phyloP scores from a whole-genome alignment of 2,329 filamentous ascomycete genomes.

The Monosporascus sp. region DNA sequence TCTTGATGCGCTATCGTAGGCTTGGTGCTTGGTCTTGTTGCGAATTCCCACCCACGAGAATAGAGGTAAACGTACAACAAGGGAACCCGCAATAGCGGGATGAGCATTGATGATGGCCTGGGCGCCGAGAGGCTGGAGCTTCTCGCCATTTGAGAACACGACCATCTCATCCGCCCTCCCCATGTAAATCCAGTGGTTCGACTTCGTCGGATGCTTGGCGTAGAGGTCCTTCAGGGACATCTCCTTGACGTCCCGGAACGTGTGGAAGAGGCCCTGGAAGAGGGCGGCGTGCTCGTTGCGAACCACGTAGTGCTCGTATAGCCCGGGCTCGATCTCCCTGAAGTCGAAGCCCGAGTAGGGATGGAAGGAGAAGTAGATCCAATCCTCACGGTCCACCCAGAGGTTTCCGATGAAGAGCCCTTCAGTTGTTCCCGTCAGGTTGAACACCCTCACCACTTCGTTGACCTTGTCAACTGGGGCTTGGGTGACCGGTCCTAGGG shows the following conservation, averaged over 20 bases:
- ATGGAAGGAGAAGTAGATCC: conserved; percentile 29
- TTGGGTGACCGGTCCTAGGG: conserved; percentile 22
- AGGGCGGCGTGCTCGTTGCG: conserved; percentile 23
- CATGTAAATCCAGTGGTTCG: conserved; percentile 23
- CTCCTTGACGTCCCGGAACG: conserved; percentile 17
- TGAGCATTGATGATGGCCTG: conserved; percentile 22
- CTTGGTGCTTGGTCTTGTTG: neutral
- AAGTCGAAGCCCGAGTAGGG: conserved; percentile 30
- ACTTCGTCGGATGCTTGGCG: conserved; percentile 19
- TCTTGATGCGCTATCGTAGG: too few species aligned
- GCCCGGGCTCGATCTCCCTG: conserved; percentile 22
- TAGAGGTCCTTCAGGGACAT: conserved; percentile 28
- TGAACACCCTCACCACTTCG: conserved; percentile 26
- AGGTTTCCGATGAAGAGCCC: conserved; percentile 30
- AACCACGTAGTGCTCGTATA: conserved; percentile 28
- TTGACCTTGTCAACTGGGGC: conserved; percentile 23
- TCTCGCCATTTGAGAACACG: conserved; percentile 26
- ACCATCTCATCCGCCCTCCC: conserved; percentile 26
- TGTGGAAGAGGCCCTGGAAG: conserved; percentile 29
- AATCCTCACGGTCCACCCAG: conserved; percentile 12
- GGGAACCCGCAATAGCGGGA: conserved; percentile 16
- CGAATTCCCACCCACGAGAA: neutral
- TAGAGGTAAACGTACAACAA: conserved; percentile 6
- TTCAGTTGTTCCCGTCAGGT: conserved; percentile 29
- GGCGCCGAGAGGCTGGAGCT: conserved; percentile 25